Evolutionary conservation across 75 land plant genomes (phyloP).

Genomic region (Pseudotsuga menziesii): DNA sequence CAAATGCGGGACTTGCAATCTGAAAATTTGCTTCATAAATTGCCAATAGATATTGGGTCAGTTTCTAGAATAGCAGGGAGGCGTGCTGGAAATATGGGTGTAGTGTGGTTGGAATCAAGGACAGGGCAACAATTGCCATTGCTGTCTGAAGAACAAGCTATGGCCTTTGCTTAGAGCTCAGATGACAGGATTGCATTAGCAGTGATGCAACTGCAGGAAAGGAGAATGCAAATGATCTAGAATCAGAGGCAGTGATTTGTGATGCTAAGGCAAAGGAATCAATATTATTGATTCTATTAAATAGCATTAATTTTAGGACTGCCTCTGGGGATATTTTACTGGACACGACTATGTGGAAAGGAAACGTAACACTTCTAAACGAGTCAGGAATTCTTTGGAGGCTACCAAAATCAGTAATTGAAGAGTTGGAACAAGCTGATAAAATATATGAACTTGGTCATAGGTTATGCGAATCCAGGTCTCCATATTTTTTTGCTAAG

Average conservation of each 20-base stretch:
- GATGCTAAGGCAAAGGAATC: conserved; percentile 31
- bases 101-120: conserved; percentile 24
- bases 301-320: not conserved
- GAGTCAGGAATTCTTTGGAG: conserved; percentile 12
- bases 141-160: conserved; percentile 21
- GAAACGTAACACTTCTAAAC: conserved; percentile 22
- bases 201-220: conserved; percentile 17
- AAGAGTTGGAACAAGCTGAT: conserved; percentile 21
- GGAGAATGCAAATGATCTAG: conserved; percentile 10
- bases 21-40: too few relatives aligned
- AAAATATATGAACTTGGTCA: conserved; percentile 21
- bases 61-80: too few relatives aligned
- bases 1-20: too few relatives aligned
- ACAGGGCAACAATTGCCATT: conserved; percentile 18
- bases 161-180: conserved; percentile 21
- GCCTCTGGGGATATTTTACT: conserved; percentile 5
- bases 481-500: conserved; percentile 27
- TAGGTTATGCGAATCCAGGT: conserved; percentile 17
- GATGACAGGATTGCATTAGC: conserved; percentile 12
- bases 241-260: conserved; percentile 14
- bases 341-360: conserved; percentile 19
- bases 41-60: too few relatives aligned
- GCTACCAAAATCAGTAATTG: conserved; percentile 18
- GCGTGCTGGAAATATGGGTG: conserved; percentile 9
- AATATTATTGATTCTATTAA: conserved; percentile 8